Base-by-base conservation (phyloP, 164 flowering plant species). In the Piper longum region DNA sequence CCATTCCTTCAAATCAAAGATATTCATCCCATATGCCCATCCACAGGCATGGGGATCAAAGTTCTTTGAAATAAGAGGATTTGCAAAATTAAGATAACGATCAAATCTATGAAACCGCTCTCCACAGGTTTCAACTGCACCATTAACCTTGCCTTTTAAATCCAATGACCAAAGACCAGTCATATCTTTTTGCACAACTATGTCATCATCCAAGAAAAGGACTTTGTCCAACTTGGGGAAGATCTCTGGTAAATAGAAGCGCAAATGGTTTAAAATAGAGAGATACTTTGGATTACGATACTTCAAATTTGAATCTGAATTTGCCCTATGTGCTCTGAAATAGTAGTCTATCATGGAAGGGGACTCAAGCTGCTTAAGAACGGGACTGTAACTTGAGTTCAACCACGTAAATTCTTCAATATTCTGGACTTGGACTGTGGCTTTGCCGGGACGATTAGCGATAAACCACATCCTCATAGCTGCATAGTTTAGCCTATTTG, bases 401-500 rank as follows among this genome's bases (percentile, higher is more conserved):
- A 93, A 68, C 99, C 97, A 93, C 43, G 88, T 83, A 69, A 93
- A 88, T 42, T 90, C 95, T 62, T 93, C 97, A 63, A 90, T 73
- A 70, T 78, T 87, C 75, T 85, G 89, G 67, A 93, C 91, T 63
- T 90, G 80, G 54, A 93, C 75, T 13, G 95, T 83, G 67, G 95
- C 97, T 58, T 75, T 71, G 39, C 83, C 80, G 0, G 92, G 92
- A 57, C 87, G 88, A 72, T 90, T 90, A 16, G 73, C 78, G 36
- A 87, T 71, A 70, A 89, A 89, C 97, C 97, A 89, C 95, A 85
- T 89, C 60, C 85, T 83, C 95, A 89, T 89, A 62, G 95, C 97
- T 18, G 87, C 95, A 77, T 80, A 89, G 57, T 89, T 87, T 65
- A 89, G 86, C 79, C 78, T 81, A 67, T 85, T 92, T 18, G 90